A percentile compares a stretch with the other conserved stretches of the same genome.
These are phyloP conservation scores for Pachyrhizus erosus DNA, from an alignment of 306 rosid species.

Conservation along the genomic window DNA sequence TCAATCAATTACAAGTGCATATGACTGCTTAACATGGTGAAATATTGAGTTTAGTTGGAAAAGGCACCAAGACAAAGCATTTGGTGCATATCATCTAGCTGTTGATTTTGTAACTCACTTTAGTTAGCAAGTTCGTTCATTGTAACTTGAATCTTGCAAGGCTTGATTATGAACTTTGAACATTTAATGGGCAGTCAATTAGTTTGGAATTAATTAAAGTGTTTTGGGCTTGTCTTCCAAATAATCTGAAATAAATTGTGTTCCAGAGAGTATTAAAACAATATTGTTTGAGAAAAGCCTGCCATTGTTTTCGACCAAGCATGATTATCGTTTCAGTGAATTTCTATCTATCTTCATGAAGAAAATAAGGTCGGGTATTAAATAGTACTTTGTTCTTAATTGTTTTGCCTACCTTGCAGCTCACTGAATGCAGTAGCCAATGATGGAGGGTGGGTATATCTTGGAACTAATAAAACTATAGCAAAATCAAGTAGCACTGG, in stretches of 20 bases:
- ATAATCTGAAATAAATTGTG: conserved; percentile 20
- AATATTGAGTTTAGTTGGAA: background rate
- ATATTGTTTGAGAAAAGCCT: background rate
- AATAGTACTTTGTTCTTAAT: conserved; percentile 23
- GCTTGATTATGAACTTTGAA: conserved; percentile 1
- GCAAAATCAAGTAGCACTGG: conserved; percentile 64
- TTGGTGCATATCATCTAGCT: background rate
- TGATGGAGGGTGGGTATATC: conserved; percentile 72
- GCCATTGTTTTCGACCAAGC: background rate
- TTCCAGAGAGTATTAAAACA: background rate
- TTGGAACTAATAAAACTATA: conserved; percentile 49
- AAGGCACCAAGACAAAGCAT: background rate
- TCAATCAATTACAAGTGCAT: background rate
- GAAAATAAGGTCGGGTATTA: conserved; percentile 18
- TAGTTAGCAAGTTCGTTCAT: conserved; percentile 15
- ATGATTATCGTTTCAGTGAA: conserved; percentile 17
- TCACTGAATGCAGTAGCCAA: conserved; percentile 56
- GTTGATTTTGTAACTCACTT: background rate
- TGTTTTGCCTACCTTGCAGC: conserved; percentile 54
- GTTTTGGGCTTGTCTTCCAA: background rate
- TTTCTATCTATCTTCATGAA: conserved; percentile 31
- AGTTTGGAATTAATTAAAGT: background rate
- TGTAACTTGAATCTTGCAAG: background rate
- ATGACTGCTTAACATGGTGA: background rate
- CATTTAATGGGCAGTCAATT: background rate